Conservation (phyloP, 192 early-diverging fungal genomes). For the Dissophora globulifera region DNA sequence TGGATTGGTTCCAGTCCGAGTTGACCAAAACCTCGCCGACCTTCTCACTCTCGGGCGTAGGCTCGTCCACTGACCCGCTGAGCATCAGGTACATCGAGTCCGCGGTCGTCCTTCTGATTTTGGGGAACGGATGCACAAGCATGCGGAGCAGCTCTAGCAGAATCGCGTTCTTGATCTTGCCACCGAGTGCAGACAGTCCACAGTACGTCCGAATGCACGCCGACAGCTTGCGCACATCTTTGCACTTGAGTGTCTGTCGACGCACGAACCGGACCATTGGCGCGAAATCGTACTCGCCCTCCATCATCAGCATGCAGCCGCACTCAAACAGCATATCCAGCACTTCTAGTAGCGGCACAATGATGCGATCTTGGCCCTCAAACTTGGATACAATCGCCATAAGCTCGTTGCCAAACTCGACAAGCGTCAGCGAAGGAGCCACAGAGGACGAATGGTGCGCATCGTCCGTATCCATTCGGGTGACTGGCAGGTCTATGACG, state of each 20-base stretch:
- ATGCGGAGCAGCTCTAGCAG: constrained; percentile 70
- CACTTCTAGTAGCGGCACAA: constrained; percentile 73
- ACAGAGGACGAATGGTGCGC: no score
- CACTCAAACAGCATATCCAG: constrained; percentile 73
- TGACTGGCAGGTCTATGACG: constrained; percentile 56
- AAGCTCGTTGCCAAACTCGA: constrained; percentile 56
- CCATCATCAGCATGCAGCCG: constrained; percentile 53
- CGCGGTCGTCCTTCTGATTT: constrained; percentile 72
- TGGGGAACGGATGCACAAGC: constrained; percentile 82
- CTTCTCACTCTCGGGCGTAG: constrained; percentile 53
- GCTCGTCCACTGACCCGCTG: constrained; percentile 60
- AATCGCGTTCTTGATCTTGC: constrained; percentile 58
- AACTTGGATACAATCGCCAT: constrained; percentile 53
- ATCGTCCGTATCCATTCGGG: constrained; percentile 18
- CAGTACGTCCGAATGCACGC: constrained; percentile 70
- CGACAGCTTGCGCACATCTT: constrained; percentile 72
- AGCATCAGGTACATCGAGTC: constrained; percentile 80
- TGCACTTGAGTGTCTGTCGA: constrained; percentile 39
- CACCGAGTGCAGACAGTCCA: constrained; percentile 56
- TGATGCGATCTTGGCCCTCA: constrained; percentile 72
- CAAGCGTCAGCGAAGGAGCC: constrained; percentile 45
- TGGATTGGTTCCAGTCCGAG: constrained; percentile 71
- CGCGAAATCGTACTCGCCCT: constrained; percentile 31
- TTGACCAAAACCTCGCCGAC: constrained; percentile 70
- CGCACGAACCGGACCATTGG: constrained; percentile 36